Base-by-base conservation (phyloP, 306 rosid species). In the Purshia tridentata region DNA sequence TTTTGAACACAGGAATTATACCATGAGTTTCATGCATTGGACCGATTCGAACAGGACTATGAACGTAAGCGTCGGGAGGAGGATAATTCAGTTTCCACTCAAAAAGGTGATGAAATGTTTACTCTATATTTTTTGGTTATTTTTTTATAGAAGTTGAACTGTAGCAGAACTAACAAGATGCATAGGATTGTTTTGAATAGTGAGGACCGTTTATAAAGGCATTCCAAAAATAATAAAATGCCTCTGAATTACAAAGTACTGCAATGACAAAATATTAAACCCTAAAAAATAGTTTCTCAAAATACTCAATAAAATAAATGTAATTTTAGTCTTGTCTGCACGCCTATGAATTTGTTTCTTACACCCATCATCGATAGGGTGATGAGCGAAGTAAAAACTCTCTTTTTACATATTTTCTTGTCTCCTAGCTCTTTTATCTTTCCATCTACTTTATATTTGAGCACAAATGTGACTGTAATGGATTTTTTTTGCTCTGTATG, bases 1-100 rank as follows among this genome's bases (percentile, higher is more conserved):
- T 49, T 69, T 29, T 78, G 81, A 60, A 65, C 41, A 56, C 85
- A 91, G 97, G 97, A 91, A 81, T 84, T 91, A 78, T 91, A 91
- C 84, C 93, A 91, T 9, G 97, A 91, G 63, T 74, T 86, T 48
- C 90, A 89, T 81, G 88, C 87, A 41, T 74, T 91, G 84, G 97
- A 89, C 82, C 82, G 91, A 78, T 86, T 87, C 65, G 86, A 86
- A 51, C 93, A 86, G 80, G 96, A 89, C 71, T 86, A 84, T 81
- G 84, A 78, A 44, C 95, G 82, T 23, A 87, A 83, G 84, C 80
- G 69, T 45, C 85, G 79, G 42, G 95, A 91, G 82, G 96, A 84
- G 22, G 91, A 80, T 63, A 76, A 60, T 71, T 77, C 81, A 50
- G 63, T 78, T 72, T 65, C 87, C 50, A 64, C 75, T 76, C 85